phyloP scores from a whole-genome alignment of 2,329 filamentous ascomycete genomes.

The Verticillium nonalfalfae region DNA sequence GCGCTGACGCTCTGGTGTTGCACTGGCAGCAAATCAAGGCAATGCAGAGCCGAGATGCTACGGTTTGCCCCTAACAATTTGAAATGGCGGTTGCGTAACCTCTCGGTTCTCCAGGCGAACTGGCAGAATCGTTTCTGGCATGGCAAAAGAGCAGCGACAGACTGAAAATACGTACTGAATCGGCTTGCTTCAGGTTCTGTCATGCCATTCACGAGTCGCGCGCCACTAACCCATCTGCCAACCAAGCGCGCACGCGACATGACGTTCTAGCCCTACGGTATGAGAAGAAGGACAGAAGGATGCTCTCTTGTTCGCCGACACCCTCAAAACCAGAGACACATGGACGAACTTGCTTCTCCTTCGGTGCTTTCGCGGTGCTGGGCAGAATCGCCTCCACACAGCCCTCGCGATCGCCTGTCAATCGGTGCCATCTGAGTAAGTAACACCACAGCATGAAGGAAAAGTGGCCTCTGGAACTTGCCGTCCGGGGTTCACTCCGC shows the following conservation, averaged over 20 bases:
- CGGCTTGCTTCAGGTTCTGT: too few species aligned
- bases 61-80: too few species aligned
- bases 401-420: neutral
- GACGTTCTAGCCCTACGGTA: too few species aligned
- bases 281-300: neutral
- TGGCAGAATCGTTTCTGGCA: too few species aligned
- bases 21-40: neutral
- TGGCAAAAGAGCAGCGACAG: too few species aligned
- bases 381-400: neutral
- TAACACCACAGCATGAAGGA: neutral
- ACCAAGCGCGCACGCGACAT: too few species aligned
- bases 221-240: neutral
- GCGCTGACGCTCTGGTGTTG: neutral
- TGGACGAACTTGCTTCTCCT: neutral
- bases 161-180: neutral
- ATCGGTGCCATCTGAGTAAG: neutral
- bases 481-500: neutral
- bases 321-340: neutral
- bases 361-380: neutral
- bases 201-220: neutral
- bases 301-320: neutral
- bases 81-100: neutral
- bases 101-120: neutral
- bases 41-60: neutral
- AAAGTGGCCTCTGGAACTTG: neutral